A percentile compares a stretch with the other conserved stretches of the same genome.
phyloP scores from a whole-genome alignment of 192 early-diverging fungal genomes.

The Dispira simplex region DNA sequence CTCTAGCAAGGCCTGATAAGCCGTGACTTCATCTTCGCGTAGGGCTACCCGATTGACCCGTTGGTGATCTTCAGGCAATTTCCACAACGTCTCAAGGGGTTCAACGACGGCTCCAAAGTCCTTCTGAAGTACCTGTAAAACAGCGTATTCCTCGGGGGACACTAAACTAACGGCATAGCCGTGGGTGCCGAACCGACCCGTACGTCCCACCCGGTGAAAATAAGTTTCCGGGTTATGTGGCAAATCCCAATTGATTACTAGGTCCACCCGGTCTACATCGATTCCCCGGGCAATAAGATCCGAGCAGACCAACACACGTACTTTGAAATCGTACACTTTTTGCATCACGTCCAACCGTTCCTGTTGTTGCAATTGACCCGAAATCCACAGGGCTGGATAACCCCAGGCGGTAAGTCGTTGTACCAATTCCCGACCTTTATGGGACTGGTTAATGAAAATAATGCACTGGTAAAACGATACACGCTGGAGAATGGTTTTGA shows the following conservation, averaged over 20 bases:
- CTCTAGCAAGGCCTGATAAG: neutral
- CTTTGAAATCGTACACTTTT: too few relatives aligned
- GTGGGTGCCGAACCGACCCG: constrained; percentile 55
- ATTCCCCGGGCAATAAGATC: constrained; percentile 34
- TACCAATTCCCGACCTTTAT: neutral
- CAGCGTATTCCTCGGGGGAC: neutral
- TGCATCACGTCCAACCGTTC: constrained; percentile 1
- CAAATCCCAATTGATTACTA: constrained; percentile 61
- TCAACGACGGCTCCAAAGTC: neutral
- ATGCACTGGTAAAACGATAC: constrained; percentile 44
- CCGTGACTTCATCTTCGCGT: neutral
- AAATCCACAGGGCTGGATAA: neutral
- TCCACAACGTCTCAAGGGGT: neutral
- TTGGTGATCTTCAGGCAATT: neutral
- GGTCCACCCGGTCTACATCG: constrained; percentile 50
- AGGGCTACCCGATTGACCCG: neutral
- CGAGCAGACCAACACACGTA: neutral
- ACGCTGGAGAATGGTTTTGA: constrained; percentile 30
- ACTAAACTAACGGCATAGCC: constrained; percentile 28
- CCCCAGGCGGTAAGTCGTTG: neutral
- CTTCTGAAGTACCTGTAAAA: neutral
- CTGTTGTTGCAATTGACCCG: neutral
- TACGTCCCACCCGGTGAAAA: constrained; percentile 65
- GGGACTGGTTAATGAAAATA: constrained; percentile 35
- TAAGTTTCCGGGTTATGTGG: constrained; percentile 52